Conservation (phyloP, 441 rosid species). For the Populus hybrid region DNA sequence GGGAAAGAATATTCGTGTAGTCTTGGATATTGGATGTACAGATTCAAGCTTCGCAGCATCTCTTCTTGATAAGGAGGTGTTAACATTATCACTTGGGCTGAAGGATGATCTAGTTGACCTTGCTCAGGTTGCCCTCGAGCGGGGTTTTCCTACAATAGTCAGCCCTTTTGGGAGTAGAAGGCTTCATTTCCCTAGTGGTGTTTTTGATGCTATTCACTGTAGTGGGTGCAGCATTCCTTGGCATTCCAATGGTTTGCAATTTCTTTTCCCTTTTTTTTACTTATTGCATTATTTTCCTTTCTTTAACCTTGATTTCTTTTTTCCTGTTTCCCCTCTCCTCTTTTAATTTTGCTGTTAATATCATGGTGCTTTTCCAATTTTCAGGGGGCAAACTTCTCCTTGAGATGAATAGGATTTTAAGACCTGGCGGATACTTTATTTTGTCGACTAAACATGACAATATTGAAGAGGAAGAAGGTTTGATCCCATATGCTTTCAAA, state of each 20-base stretch:
- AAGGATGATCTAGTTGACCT: slow-evolving; percentile 90
- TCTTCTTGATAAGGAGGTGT: slow-evolving; percentile 72
- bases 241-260: slow-evolving; percentile 70
- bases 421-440: slow-evolving; percentile 92
- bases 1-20: slow-evolving; percentile 92
- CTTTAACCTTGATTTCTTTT: background rate
- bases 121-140: slow-evolving; percentile 84
- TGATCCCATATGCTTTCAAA: slow-evolving; percentile 11
- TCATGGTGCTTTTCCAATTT: slow-evolving; percentile 12
- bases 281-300: background rate
- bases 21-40: slow-evolving; percentile 74
- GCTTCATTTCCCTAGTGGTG: slow-evolving; percentile 88
- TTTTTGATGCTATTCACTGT: slow-evolving; percentile 89
- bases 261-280: background rate
- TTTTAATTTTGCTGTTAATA: slow-evolving; percentile 3
- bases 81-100: slow-evolving; percentile 72
- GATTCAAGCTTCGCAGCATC: slow-evolving; percentile 76
- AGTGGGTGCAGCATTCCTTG: slow-evolving; percentile 70
- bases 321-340: background rate
- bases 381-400: slow-evolving; percentile 79
- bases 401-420: slow-evolving; percentile 85
- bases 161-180: slow-evolving; percentile 70
- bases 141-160: slow-evolving; percentile 78
- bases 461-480: slow-evolving; percentile 83
- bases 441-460: slow-evolving; percentile 68